These are phyloP conservation scores for Mycena epipterygia DNA, from an alignment of 768 basidiomycete genomes.

Conservation along the genomic window DNA sequence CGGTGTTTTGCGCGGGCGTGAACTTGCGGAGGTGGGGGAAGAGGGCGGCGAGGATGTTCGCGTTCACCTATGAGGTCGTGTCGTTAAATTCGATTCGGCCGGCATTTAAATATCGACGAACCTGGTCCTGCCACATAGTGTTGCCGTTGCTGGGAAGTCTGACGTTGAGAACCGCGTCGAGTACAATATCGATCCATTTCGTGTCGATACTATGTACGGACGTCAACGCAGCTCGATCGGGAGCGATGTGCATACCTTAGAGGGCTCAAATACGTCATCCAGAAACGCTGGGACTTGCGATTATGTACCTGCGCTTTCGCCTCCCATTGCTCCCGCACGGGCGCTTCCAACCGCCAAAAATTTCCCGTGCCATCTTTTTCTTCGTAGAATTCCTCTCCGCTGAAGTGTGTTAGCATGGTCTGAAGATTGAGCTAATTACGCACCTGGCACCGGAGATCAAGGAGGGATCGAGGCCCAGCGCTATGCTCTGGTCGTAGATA, in stretches of 20 bases:
- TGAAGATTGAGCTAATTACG: not conserved
- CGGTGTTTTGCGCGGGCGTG: conserved; percentile 32
- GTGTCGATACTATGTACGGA: not conserved
- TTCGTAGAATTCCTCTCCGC: conserved; percentile 12
- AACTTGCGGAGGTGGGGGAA: conserved; percentile 28
- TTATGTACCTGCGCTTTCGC: conserved; percentile 22
- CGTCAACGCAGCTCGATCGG: not conserved
- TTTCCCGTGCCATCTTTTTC: not conserved
- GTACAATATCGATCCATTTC: conserved; percentile 26
- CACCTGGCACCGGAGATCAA: conserved; percentile 28
- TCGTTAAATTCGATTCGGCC: not conserved
- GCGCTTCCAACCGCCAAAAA: conserved; percentile 21
- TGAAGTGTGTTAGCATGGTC: not conserved
- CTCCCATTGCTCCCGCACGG: conserved; percentile 22
- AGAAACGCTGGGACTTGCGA: conserved; percentile 29
- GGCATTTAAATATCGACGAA: not conserved
- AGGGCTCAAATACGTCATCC: conserved; percentile 27
- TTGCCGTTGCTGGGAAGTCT: conserved; percentile 16
- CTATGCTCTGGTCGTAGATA: conserved; percentile 19
- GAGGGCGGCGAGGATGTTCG: conserved; percentile 31
- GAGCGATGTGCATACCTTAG: not conserved
- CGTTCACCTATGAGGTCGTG: conserved; percentile 21
- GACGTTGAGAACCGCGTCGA: conserved; percentile 28
- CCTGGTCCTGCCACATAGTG: conserved; percentile 31
- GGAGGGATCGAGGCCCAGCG: conserved; percentile 24